Percentiles rank a stretch among this genome's conserved stretches.
These are phyloP conservation scores for Chlorella sp. DNA, from an alignment of 139 green algal species.

Conservation along the genomic window DNA sequence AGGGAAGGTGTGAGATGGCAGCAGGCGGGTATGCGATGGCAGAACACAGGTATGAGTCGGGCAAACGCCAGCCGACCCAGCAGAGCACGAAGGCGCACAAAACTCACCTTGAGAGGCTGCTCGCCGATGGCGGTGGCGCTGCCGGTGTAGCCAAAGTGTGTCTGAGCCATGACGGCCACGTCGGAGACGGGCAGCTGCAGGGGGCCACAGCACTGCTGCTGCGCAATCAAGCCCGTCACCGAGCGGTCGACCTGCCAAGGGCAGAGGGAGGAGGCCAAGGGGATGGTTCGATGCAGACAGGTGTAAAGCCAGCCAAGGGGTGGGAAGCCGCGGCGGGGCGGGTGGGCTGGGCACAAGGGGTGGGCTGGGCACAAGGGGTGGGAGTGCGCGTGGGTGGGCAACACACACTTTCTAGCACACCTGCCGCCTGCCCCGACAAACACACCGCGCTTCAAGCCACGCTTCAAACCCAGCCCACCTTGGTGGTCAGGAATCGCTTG, in stretches of 20 bases:
- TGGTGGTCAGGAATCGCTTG: slow-evolving; percentile 99
- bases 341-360: no score
- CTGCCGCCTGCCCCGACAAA: not conserved
- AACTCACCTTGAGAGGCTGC: slow-evolving; percentile 41
- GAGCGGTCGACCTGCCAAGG: slow-evolving; percentile 16
- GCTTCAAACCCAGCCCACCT: slow-evolving; percentile 79
- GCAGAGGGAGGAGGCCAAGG: not conserved
- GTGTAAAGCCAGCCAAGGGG: no score
- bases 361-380: not conserved
- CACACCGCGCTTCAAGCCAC: not conserved
- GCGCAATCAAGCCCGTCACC: slow-evolving; percentile 87
- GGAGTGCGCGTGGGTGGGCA: not conserved
- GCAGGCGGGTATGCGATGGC: not conserved
- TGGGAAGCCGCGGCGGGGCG: no score
- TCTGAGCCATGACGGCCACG: slow-evolving; percentile 93
- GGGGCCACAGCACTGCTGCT: slow-evolving; percentile 97
- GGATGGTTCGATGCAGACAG: not conserved
- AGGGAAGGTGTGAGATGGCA: not conserved
- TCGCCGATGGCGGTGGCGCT: slow-evolving; percentile 95
- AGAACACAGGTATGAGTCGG: no score
- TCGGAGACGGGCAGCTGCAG: slow-evolving; percentile 90
- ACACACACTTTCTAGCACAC: not conserved
- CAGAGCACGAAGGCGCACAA: no score
- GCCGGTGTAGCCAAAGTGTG: slow-evolving; percentile 76
- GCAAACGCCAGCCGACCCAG: no score